These are phyloP conservation scores for Nidularia pulvinata DNA, from an alignment of 768 basidiomycete species.

Conservation along the genomic window DNA sequence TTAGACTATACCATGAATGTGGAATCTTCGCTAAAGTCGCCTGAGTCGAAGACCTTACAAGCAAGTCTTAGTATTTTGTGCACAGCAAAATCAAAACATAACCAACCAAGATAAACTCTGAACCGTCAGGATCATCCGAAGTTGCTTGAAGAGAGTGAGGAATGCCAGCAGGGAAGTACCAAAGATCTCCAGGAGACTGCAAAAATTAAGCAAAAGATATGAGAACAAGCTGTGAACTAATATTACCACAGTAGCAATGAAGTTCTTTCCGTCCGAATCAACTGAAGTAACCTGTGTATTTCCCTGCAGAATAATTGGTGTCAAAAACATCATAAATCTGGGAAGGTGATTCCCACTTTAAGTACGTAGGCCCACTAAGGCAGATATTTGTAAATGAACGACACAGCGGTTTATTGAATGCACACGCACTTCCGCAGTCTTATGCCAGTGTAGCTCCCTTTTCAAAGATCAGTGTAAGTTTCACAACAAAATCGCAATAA, in stretches of 20 bases:
- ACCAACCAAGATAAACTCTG: slow-evolving; percentile 50
- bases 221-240: no score
- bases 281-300: slow-evolving; percentile 46
- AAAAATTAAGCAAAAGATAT: background rate
- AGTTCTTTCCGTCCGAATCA: slow-evolving; percentile 46
- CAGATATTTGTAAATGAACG: background rate
- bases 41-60: slow-evolving; percentile 47
- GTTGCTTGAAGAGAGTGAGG: slow-evolving; percentile 59
- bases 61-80: background rate
- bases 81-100: background rate
- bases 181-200: slow-evolving; percentile 46
- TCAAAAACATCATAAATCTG: background rate
- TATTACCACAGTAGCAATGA: slow-evolving; percentile 43
- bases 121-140: slow-evolving; percentile 37
- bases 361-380: slow-evolving; percentile 53
- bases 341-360: slow-evolving; percentile 18
- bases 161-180: slow-evolving; percentile 58
- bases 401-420: no score
- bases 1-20: slow-evolving; percentile 42
- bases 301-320: slow-evolving; percentile 26
- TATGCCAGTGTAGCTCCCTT: slow-evolving; percentile 54
- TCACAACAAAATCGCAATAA: no score
- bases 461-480: no score
- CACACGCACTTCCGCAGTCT: slow-evolving; percentile 35
- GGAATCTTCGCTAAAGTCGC: slow-evolving; percentile 48